Percentiles rank a stretch among this genome's conserved stretches.
Evolutionary conservation across 306 rosid genomes (phyloP).

Genomic region (Prunus mongolica): DNA sequence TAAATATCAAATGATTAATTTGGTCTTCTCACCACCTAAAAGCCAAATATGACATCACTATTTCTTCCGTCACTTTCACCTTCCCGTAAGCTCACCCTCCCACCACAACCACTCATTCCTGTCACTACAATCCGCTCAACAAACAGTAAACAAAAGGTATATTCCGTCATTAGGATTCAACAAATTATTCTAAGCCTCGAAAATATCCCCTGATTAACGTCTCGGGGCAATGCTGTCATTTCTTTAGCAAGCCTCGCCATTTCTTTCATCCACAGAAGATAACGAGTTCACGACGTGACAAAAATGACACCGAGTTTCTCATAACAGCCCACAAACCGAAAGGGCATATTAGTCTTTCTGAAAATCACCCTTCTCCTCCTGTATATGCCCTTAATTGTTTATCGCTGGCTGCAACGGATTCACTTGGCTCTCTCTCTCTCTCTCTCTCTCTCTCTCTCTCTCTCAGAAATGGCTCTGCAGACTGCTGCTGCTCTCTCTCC

Average conservation of each 20-base stretch:
- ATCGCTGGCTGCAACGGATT: background rate
- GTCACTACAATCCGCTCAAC: background rate
- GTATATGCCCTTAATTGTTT: background rate
- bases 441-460: conserved; percentile 4
- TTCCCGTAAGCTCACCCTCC: background rate
- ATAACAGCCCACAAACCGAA: background rate
- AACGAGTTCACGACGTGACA: background rate
- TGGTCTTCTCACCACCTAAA: background rate
- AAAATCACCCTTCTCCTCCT: background rate
- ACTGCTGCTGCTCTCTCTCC: conserved; percentile 38
- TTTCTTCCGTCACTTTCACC: conserved; percentile 13
- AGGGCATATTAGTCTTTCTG: conserved; percentile 24
- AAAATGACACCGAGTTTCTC: background rate
- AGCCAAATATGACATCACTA: background rate
- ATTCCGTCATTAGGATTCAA: conserved; percentile 6
- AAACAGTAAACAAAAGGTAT: background rate
- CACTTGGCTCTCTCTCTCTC: conserved; percentile 1
- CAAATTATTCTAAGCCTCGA: background rate
- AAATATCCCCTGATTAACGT: background rate
- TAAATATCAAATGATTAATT: conserved; percentile 6
- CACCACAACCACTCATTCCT: background rate
- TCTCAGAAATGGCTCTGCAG: conserved; percentile 52
- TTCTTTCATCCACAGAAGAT: background rate
- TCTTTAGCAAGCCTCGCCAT: background rate
- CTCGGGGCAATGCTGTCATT: conserved; percentile 18